Evolutionary conservation across 176 grass and related monocot genomes (phyloP).

Genomic region (Cocos nucifera): DNA sequence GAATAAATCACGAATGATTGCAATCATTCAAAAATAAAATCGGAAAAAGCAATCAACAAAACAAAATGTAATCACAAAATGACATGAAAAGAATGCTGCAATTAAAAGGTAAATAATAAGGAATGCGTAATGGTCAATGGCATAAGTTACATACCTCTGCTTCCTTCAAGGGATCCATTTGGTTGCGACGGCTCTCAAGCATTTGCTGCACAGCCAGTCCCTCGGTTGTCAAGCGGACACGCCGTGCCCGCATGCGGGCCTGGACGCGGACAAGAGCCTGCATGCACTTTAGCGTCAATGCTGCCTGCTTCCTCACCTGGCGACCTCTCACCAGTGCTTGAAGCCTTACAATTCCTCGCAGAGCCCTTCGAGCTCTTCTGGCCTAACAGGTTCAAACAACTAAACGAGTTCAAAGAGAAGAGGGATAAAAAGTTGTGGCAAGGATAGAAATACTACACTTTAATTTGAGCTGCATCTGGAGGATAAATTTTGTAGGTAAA

Average conservation of each 20-base stretch:
- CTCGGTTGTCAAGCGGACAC: slow-evolving; percentile 27
- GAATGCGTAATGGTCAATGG: too few species aligned
- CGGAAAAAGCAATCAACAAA: too few species aligned
- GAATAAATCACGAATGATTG: too few species aligned
- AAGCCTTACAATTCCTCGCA: slow-evolving; percentile 70
- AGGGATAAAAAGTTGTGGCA: too few species aligned
- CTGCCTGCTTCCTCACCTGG: slow-evolving; percentile 69
- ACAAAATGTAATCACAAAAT: too few species aligned
- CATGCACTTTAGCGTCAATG: slow-evolving; percentile 77
- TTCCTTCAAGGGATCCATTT: slow-evolving; percentile 43
- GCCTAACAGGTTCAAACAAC: slow-evolving; percentile 26
- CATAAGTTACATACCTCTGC: slow-evolving; percentile 38
- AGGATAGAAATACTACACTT: too few species aligned
- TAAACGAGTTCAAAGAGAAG: too few species aligned
- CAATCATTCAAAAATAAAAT: too few species aligned
- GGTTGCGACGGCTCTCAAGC: slow-evolving; percentile 16
- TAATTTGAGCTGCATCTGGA: too few species aligned
- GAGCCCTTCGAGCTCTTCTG: slow-evolving; percentile 58
- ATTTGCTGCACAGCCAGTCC: slow-evolving; percentile 19
- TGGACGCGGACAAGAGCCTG: slow-evolving; percentile 62
- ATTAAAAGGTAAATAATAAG: too few species aligned
- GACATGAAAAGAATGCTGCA: too few species aligned
- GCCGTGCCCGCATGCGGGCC: slow-evolving; percentile 46
- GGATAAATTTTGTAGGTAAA: too few species aligned
- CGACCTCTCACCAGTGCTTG: slow-evolving; percentile 77